Evolutionary conservation across 495 filamentous ascomycete genomes (phyloP), one percentile per base, ranked within the genome.

Genomic region (Trypethelium eluteriae): DNA sequence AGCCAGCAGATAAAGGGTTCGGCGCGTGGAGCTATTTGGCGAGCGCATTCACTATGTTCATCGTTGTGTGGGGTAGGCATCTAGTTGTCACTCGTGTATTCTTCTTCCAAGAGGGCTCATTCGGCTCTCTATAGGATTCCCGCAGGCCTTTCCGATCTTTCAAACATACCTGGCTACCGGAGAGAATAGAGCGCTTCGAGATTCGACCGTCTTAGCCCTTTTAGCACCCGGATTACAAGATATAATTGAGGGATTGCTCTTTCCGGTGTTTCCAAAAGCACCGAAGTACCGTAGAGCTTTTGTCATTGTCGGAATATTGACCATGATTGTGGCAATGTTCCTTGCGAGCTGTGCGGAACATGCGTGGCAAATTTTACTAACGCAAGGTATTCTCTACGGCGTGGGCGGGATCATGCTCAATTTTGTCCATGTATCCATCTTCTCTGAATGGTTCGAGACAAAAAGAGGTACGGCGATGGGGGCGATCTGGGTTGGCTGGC

Each of bases 21-120:
- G 68, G 65, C 35, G 68, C 68, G 3, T 69, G 65, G 68, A 69
- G 68, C 49, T 69, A 69, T 59, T 65, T 67, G 53, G 64, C 68
- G 10, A 69, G 66, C 47, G 68, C 68, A 12, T 69, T 69, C 62
- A 49, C 68, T 6, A 69, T 69, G 68, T 69, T 63, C 39, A 62
- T 69, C 12, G 68, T 67, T 32, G 65, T 69, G 38, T 69, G 68
- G 68, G 68, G 65, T 69, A 44, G 38, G 65, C 18, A 5, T 7
- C 41, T 46, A 14, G 6, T 46, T 6, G 41, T 46, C 41, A 14
- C 41, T 46, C 14, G 6, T 46, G 41, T 46, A 14, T 6, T 46
- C 41, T 46, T 46, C 14, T n/a, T n/a, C n/a, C 41, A 46, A 46
- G 14, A 14, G 6, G 14, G 14, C 41, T 46, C 6, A 14, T 46